A percentile compares a stretch with the other conserved stretches of the same genome.
phyloP scores from a whole-genome alignment of 2,329 filamentous ascomycete species.

The Aspergillaceae sp. region DNA sequence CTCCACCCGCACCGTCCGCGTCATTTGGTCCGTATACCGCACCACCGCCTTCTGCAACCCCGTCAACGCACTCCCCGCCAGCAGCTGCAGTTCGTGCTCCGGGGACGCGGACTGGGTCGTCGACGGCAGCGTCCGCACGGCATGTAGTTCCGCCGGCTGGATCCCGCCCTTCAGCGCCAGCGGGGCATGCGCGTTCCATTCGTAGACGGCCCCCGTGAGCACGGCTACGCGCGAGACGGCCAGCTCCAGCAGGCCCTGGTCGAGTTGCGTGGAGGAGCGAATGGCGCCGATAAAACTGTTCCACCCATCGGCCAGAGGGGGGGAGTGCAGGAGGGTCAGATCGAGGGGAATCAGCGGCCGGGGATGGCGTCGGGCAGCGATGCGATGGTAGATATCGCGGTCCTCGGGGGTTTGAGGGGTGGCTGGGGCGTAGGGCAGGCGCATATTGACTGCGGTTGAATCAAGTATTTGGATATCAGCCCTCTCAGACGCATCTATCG shows the following conservation, averaged over 20 bases:
- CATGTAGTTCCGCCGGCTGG: constrained; percentile 39
- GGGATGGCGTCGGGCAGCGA: constrained; percentile 57
- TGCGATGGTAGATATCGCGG: constrained; percentile 51
- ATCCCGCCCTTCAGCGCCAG: constrained; percentile 41
- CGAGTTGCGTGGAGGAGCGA: constrained; percentile 42
- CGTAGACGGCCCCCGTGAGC: constrained; percentile 72
- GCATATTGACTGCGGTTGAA: constrained; percentile 26
- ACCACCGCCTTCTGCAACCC: constrained; percentile 60
- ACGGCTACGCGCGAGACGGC: constrained; percentile 74
- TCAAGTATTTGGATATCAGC: too few relatives aligned
- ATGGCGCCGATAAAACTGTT: constrained; percentile 50
- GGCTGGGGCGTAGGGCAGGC: constrained; percentile 28
- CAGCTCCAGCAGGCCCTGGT: constrained; percentile 56
- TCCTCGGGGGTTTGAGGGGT: constrained; percentile 19
- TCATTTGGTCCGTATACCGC: constrained; percentile 75
- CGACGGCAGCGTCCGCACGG: constrained; percentile 45
- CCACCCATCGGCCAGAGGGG: constrained; percentile 64
- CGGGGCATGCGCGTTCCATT: constrained; percentile 74
- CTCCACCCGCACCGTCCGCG: constrained; percentile 57
- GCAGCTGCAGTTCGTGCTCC: constrained; percentile 32
- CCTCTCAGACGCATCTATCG: too few relatives aligned
- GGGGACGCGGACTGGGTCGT: constrained; percentile 28
- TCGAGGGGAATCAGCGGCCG: constrained; percentile 68
- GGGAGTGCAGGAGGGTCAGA: constrained; percentile 64
- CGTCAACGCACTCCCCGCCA: constrained; percentile 36